These are phyloP conservation scores for Ogataea minuta DNA, from an alignment of 805 yeast species.

Conservation along the genomic window DNA sequence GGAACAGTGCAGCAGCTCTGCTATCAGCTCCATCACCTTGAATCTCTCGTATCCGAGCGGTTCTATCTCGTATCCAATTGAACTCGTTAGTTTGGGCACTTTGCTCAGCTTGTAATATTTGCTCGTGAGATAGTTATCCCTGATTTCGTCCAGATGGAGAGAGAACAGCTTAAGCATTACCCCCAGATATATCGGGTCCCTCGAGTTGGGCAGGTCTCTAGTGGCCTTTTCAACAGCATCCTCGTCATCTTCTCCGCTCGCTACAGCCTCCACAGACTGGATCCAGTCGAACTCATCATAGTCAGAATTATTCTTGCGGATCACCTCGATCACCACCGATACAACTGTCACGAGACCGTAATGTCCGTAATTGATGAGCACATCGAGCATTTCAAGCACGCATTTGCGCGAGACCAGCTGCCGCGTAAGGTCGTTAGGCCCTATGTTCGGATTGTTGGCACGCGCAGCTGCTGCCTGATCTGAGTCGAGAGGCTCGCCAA, in stretches of 20 bases:
- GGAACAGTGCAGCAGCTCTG: slow-evolving; percentile 92
- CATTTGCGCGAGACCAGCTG: slow-evolving; percentile 76
- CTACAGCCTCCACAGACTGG: slow-evolving; percentile 24
- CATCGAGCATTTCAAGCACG: slow-evolving; percentile 62
- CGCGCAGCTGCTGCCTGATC: slow-evolving; percentile 26
- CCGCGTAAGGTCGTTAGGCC: slow-evolving; percentile 92
- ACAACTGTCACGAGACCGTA: slow-evolving; percentile 88
- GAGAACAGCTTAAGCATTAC: slow-evolving; percentile 77
- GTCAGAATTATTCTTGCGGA: slow-evolving; percentile 92
- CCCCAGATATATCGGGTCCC: slow-evolving; percentile 93
- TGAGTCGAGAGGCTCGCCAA: slow-evolving; percentile 73
- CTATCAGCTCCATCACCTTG: slow-evolving; percentile 85
- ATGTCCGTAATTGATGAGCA: slow-evolving; percentile 76
- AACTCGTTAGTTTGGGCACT: slow-evolving; percentile 42
- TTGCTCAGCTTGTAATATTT: slow-evolving; percentile 29
- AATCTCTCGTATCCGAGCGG: slow-evolving; percentile 90
- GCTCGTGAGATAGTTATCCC: slow-evolving; percentile 32
- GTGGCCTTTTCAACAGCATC: slow-evolving; percentile 2
- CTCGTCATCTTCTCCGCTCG: slow-evolving; percentile 10
- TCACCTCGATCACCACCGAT: slow-evolving; percentile 87
- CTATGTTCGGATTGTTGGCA: slow-evolving; percentile 77
- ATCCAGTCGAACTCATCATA: slow-evolving; percentile 60
- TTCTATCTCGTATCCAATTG: slow-evolving; percentile 55
- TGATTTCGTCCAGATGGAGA: slow-evolving; percentile 33
- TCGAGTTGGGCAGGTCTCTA: slow-evolving; percentile 69